A percentile compares a stretch with the other conserved stretches of the same genome.
phyloP scores from a whole-genome alignment of 306 rosid species.

The Dryas octopetala region DNA sequence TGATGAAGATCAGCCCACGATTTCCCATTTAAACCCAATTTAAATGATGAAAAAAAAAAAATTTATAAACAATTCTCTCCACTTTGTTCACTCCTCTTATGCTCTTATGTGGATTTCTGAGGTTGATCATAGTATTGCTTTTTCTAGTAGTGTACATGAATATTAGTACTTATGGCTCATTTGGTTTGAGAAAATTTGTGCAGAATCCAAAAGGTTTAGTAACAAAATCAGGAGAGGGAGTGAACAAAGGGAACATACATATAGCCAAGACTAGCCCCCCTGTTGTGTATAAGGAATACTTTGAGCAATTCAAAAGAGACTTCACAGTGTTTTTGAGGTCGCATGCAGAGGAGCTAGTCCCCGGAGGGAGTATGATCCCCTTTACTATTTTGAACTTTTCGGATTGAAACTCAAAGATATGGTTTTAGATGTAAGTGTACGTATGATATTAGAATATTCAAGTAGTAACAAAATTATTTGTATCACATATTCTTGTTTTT shows the following conservation, averaged over 20 bases:
- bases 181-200: too few relatives aligned
- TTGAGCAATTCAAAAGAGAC: conserved; percentile 37
- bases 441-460: too few relatives aligned
- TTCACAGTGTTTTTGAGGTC: conserved; percentile 37
- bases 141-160: too few relatives aligned
- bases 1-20: too few relatives aligned
- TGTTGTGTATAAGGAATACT: conserved; percentile 24
- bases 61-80: conserved; percentile 21
- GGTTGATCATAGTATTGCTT: conserved; percentile 14
- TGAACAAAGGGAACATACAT: conserved; percentile 33
- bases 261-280: conserved; percentile 29
- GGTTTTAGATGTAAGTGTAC: conserved; percentile 51
- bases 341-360: conserved; percentile 40
- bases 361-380: conserved; percentile 30
- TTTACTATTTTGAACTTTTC: conserved; percentile 7
- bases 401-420: conserved; percentile 42
- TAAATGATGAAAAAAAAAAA: too few relatives aligned
- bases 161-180: too few relatives aligned
- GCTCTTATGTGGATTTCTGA: conserved; percentile 47
- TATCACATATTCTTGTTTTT: too few relatives aligned
- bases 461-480: neutral
- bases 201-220: conserved; percentile 35
- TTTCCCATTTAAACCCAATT: too few relatives aligned
- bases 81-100: conserved; percentile 47
- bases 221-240: conserved; percentile 3